These are phyloP conservation scores for Canariomyces notabilis DNA, from an alignment of 2,329 filamentous ascomycete genomes.

Conservation along the genomic window DNA sequence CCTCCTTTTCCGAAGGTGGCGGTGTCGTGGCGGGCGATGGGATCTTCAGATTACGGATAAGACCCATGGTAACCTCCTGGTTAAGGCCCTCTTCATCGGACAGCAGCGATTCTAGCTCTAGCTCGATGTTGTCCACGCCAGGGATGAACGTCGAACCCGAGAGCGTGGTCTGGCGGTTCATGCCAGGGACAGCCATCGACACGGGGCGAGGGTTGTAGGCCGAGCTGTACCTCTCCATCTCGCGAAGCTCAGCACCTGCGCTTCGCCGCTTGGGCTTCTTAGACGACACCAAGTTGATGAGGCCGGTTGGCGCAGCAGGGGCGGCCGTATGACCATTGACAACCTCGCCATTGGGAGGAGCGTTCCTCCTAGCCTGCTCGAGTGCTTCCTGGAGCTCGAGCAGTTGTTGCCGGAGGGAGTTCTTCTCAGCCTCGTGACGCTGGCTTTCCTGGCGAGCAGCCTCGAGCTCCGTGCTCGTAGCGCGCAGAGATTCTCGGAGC, in stretches of 20 bases:
- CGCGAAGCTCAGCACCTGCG: slow-evolving; percentile 78
- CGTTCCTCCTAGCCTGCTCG: slow-evolving; percentile 74
- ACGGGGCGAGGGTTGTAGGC: slow-evolving; percentile 93
- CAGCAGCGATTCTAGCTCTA: slow-evolving; percentile 88
- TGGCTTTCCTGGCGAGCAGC: slow-evolving; percentile 68
- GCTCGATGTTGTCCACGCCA: slow-evolving; percentile 83
- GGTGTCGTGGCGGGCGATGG: slow-evolving; percentile 81
- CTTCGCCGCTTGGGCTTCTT: slow-evolving; percentile 97
- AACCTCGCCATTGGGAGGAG: slow-evolving; percentile 65
- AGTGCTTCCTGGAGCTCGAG: slow-evolving; percentile 88
- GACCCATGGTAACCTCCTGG: slow-evolving; percentile 91
- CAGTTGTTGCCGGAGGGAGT: slow-evolving; percentile 79
- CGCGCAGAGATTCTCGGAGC: slow-evolving; percentile 74
- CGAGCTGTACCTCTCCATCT: slow-evolving; percentile 83
- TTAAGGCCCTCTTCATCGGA: slow-evolving; percentile 95
- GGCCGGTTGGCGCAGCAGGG: slow-evolving; percentile 59
- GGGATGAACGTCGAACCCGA: slow-evolving; percentile 74
- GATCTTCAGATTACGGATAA: slow-evolving; percentile 96
- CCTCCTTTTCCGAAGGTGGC: slow-evolving; percentile 94
- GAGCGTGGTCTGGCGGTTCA: slow-evolving; percentile 56
- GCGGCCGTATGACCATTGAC: slow-evolving; percentile 54
- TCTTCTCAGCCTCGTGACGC: slow-evolving; percentile 78
- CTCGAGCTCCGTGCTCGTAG: slow-evolving; percentile 76
- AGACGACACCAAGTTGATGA: slow-evolving; percentile 94
- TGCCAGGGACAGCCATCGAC: slow-evolving; percentile 79